Conservation (phyloP, 768 basidiomycete genomes). For the Agrocybe chaxingu region DNA sequence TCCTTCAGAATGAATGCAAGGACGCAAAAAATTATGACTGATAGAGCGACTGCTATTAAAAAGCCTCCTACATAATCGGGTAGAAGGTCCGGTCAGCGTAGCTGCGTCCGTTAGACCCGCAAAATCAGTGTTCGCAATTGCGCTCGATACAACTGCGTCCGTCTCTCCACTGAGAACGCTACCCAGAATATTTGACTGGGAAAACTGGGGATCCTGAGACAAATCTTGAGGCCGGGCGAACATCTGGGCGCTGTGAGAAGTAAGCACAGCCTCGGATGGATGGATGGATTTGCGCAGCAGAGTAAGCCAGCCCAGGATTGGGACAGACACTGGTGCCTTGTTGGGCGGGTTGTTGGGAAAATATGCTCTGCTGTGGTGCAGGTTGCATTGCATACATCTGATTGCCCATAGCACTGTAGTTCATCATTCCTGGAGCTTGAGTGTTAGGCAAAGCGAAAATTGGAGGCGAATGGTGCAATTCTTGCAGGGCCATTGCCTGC, state of each 20-base stretch:
- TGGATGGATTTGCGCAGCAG: neutral
- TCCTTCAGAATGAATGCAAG: too few relatives aligned
- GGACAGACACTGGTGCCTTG: too few relatives aligned
- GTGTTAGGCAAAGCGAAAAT: too few relatives aligned
- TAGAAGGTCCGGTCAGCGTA: conserved; percentile 2
- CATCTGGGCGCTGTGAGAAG: neutral
- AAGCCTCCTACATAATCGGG: neutral
- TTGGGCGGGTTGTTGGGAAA: neutral
- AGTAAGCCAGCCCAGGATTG: neutral
- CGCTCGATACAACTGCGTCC: conserved; percentile 3
- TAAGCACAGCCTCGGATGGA: neutral
- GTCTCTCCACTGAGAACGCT: conserved; percentile 6
- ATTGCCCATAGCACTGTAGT: neutral
- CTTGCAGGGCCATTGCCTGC: conserved; percentile 1
- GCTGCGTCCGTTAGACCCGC: conserved; percentile 3
- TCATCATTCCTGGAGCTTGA: too few relatives aligned
- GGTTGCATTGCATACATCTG: conserved; percentile 5
- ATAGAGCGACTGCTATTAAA: neutral
- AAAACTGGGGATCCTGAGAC: neutral
- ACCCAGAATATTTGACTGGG: conserved; percentile 1
- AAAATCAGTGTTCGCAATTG: conserved; percentile 3
- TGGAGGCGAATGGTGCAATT: too few relatives aligned
- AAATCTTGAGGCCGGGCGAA: neutral
- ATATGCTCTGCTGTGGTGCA: conserved; percentile 1
- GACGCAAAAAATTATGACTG: too few relatives aligned